Conservation (phyloP, 176 grass and related monocot genomes). For the Luzula sylvatica region DNA sequence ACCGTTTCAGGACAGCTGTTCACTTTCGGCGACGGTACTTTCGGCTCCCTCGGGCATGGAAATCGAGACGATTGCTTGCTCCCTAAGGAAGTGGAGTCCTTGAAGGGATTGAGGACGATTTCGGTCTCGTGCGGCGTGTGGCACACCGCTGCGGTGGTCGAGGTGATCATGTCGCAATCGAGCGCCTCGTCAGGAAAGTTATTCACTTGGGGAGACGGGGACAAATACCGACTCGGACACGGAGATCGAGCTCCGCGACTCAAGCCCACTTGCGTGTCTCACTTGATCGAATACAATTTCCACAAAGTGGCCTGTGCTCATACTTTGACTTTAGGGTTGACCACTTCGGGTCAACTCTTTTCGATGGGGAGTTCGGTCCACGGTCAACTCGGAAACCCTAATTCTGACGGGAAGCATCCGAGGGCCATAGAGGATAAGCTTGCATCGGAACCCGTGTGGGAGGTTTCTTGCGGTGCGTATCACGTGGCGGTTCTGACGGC, state of each 20-base stretch:
- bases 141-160: constrained; percentile 90
- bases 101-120: constrained; percentile 75
- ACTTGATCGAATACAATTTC: constrained; percentile 95
- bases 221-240: constrained; percentile 89
- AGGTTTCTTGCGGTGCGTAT: constrained; percentile 79
- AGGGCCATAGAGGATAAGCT: constrained; percentile 70
- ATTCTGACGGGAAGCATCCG: constrained; percentile 77
- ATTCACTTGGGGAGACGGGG: constrained; percentile 97
- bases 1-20: constrained; percentile 63
- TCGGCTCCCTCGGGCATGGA: constrained; percentile 82
- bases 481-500: constrained; percentile 79
- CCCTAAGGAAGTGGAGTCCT: constrained; percentile 83
- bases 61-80: constrained; percentile 55
- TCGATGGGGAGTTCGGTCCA: constrained; percentile 77
- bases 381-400: constrained; percentile 87
- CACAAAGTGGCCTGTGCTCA: constrained; percentile 78
- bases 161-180: constrained; percentile 78
- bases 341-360: constrained; percentile 90
- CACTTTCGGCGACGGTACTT: constrained; percentile 98
- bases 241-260: constrained; percentile 66
- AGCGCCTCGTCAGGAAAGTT: constrained; percentile 89
- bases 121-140: constrained; percentile 94
- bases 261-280: constrained; percentile 84
- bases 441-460: constrained; percentile 52
- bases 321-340: constrained; percentile 86